Conservation (phyloP, 768 basidiomycete genomes). For the Boletellus emodensis region DNA sequence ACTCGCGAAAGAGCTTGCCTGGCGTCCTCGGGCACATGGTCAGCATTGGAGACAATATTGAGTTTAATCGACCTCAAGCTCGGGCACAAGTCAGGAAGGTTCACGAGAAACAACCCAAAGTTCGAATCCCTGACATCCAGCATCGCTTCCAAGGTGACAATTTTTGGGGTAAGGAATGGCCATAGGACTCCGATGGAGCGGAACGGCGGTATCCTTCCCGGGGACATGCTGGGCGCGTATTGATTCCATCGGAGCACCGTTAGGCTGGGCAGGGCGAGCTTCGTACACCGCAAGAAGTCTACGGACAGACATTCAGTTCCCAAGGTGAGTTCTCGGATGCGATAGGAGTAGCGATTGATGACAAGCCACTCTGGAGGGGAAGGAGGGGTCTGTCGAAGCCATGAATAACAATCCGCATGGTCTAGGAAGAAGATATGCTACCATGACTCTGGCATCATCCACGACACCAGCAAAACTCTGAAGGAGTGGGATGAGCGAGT, state of each 20-base stretch:
- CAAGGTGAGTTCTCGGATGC: not conserved
- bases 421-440: not conserved
- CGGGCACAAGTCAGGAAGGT: not conserved
- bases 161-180: not conserved
- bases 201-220: too few species aligned
- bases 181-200: not conserved
- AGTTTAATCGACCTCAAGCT: slow-evolving; percentile 3
- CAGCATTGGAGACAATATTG: not conserved
- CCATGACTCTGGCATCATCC: not conserved
- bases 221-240: not conserved
- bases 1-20: not conserved
- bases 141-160: not conserved
- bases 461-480: not conserved
- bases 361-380: not conserved
- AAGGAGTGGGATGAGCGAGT: slow-evolving; percentile 3
- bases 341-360: not conserved
- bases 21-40: not conserved
- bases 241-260: not conserved
- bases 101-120: not conserved
- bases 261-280: not conserved
- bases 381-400: not conserved
- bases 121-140: not conserved
- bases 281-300: not conserved
- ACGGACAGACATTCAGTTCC: not conserved
- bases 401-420: not conserved